Base-by-base conservation (phyloP, 441 rosid genomes). In the Isatis lusitanica region DNA sequence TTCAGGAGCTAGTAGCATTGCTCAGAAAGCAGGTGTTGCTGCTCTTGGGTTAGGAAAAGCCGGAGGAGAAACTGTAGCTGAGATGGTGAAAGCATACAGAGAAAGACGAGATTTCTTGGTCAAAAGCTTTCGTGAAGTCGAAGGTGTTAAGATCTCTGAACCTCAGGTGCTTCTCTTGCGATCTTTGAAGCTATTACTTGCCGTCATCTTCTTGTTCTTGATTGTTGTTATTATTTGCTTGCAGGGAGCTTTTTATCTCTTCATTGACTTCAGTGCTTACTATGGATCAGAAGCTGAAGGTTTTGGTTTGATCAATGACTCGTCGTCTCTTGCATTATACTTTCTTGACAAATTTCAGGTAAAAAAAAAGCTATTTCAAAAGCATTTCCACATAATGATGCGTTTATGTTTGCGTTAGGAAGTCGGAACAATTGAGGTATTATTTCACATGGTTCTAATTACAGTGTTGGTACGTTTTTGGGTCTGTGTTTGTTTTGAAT, bases 161-260 rank as follows among this genome's bases (percentile, higher is more conserved):
- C 99, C 99, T 77, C 95, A 91, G 97, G 71, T 78, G 18, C 56
- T 47, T 42, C 31, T 58, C 4, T 18, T 55, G 36, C 48, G 46
- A 18, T 74, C 58, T 12, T 17, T 53, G 24, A 24, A 44, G 65
- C 60, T 46, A 53, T 16, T 10, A 44, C 46, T 55, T 56, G 9
- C 52, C 57, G 64, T 40, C 33, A 0, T 26, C 13, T 24, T 66
- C 3, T 33, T 56, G 15, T 73, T 75, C 4, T 47, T 75, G 71
- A 75, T 6, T 63, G 24, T 50, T 48, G 44, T 9, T 26, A 0
- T 62, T 64, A 30, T 66, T 59, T 68, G 53, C 65, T 30, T 84
- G 80, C 86, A 93, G 98, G 99, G 99, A 81, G 99, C 98, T 42
- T 95, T 95, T 75, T 91, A 95, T 81, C 94, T 91, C 69, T 93